These are phyloP conservation scores for Blepharisma stoltei DNA, from an alignment of 73 alveolate genomes.

Conservation along the genomic window DNA sequence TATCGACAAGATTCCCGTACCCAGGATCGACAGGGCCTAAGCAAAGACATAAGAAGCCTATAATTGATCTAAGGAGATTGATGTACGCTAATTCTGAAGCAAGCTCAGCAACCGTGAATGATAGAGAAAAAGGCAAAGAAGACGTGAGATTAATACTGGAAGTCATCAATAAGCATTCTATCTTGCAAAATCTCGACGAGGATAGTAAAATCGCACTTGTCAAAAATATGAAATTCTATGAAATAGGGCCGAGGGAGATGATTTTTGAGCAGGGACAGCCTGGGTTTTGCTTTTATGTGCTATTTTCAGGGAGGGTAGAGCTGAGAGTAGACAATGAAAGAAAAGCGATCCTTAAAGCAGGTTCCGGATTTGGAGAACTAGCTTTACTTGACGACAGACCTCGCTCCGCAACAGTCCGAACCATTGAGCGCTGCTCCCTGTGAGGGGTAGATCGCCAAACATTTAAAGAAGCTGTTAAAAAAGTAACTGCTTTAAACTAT, in stretches of 20 bases:
- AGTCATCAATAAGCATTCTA: background rate
- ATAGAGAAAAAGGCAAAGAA: background rate
- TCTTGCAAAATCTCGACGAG: background rate
- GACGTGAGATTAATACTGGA: background rate
- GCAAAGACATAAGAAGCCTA: too few species aligned
- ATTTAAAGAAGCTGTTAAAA: constrained; percentile 19
- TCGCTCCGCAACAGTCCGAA: constrained; percentile 9
- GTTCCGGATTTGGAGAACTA: constrained; percentile 30
- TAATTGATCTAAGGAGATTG: too few species aligned
- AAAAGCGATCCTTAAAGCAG: background rate
- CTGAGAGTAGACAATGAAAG: background rate
- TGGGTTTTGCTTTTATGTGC: background rate
- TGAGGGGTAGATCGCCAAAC: constrained; percentile 1
- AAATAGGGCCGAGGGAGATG: background rate
- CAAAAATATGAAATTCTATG: background rate
- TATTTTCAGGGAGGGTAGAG: background rate
- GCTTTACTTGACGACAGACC: constrained; percentile 20
- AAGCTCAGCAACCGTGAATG: background rate
- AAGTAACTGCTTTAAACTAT: background rate
- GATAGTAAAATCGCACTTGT: background rate
- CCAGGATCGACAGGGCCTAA: too few species aligned
- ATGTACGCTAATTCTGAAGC: background rate
- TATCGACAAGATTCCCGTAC: too few species aligned
- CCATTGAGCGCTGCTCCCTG: background rate
- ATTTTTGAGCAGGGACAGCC: constrained; percentile 18